These are phyloP conservation scores for Cystobasidium onofrii DNA, from an alignment of 768 basidiomycete genomes.

Conservation along the genomic window DNA sequence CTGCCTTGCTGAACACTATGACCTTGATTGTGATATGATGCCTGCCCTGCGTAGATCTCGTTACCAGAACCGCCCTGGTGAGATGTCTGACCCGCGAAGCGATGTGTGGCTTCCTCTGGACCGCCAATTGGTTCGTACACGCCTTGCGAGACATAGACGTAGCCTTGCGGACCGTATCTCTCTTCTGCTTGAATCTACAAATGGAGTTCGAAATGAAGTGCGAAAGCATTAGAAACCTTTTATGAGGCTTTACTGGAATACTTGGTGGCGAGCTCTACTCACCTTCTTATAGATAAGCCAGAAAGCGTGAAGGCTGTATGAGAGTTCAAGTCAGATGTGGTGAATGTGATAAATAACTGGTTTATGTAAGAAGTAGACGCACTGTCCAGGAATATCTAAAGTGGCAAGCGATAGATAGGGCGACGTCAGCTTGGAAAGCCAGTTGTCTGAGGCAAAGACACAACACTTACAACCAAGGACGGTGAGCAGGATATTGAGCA, in stretches of 20 bases:
- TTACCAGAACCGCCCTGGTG: neutral
- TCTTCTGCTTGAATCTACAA: constrained; percentile 20
- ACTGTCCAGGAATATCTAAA: constrained; percentile 28
- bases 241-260: too few relatives aligned
- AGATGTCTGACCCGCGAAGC: neutral
- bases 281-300: constrained; percentile 27
- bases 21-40: neutral
- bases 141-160: constrained; percentile 12
- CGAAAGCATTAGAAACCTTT: neutral
- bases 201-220: neutral
- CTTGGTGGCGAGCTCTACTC: neutral
- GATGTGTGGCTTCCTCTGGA: neutral
- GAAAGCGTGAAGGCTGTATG: constrained; percentile 17
- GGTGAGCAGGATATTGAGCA: constrained; percentile 9
- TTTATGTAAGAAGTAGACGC: neutral
- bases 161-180: constrained; percentile 18
- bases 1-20: neutral
- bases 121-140: constrained; percentile 14
- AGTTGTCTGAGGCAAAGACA: neutral
- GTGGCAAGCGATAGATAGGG: neutral
- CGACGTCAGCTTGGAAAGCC: neutral
- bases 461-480: constrained; percentile 3
- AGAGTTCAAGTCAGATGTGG: neutral
- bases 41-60: constrained; percentile 14
- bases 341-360: too few relatives aligned